Evolutionary conservation across 2,329 filamentous ascomycete species (phyloP), one percentile per base, ranked within the genome.

Genomic region (Gaeumannomyces sp.): DNA sequence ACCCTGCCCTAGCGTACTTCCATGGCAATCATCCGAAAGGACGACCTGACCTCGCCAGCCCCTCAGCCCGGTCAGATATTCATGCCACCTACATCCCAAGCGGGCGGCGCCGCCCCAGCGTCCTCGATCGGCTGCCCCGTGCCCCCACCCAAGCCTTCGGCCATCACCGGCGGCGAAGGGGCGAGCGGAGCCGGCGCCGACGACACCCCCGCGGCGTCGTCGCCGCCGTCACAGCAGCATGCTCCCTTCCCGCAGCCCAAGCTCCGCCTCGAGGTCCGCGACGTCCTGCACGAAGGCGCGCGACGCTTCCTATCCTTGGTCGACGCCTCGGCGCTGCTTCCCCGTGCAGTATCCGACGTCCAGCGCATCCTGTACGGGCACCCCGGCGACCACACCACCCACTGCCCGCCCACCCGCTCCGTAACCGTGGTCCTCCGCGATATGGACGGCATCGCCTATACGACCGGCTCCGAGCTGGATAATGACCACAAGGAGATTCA

Each of bases 401-500:
- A 76, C 63, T 72, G 76, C 14, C 85, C 85, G 57, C 81, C 85
- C n/a, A 95, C 92, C 13, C 89, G 92, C 66, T 96, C 92, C 63
- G 87, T 98, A 25, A 97, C 93, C 0, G 78, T 98, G 50, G 82
- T 97, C 66, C 80, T 98, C 5, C 86, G 91, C 35, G 81, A 87
- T 69, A 93, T 96, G 85, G 81, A 79, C 61, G 94, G 94, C 62
- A 91, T 98, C 5, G 94, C 94, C 27, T 96, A 97, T 79, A 97
- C 94, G 1, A 92, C 86, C 27, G 91, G 92, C 68, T 85, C 81
- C 13, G 89, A 93, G 56, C 83, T 96, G 14, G 93, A 97, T 76
- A 70, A 82, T 67, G 90, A 95, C 72, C 92, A 97, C 80, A 97
- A 97, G 73, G 93, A 97, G 75, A 95, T 97, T 68, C 92, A 97